Evolutionary conservation across 495 filamentous ascomycete species (phyloP).

Genomic region (Daldinia childiae): DNA sequence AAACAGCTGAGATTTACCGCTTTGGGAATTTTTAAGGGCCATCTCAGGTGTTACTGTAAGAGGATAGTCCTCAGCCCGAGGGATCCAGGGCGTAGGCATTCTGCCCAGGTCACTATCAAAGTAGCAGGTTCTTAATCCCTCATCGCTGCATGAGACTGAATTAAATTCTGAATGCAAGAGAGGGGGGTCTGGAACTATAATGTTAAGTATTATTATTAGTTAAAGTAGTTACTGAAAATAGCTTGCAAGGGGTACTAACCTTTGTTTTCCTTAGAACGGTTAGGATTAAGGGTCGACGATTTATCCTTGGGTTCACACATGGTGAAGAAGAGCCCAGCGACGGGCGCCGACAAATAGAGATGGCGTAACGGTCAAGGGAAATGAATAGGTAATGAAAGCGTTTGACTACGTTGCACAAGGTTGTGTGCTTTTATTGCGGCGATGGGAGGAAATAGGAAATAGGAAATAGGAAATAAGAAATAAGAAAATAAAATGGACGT

Average conservation of each 20-base stretch:
- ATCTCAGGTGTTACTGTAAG: too few species aligned
- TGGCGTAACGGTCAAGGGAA: neutral
- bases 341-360: neutral
- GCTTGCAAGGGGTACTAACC: neutral
- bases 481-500: neutral
- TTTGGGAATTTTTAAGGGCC: neutral
- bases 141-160: neutral
- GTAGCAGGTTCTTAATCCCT: too few species aligned
- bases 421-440: neutral
- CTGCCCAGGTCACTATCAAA: too few species aligned
- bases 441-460: neutral
- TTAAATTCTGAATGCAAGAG: neutral
- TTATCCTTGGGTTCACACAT: neutral
- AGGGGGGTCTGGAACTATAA: neutral
- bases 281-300: neutral
- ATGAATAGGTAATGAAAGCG: neutral
- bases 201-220: neutral
- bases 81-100: too few species aligned
- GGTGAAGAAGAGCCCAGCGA: neutral
- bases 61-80: too few species aligned
- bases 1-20: neutral
- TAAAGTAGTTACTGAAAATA: neutral
- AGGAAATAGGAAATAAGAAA: too few species aligned
- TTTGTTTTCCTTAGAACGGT: neutral
- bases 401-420: neutral